These are phyloP conservation scores for Penicillium fimorum DNA, from an alignment of 495 filamentous ascomycete species.

Conservation along the genomic window DNA sequence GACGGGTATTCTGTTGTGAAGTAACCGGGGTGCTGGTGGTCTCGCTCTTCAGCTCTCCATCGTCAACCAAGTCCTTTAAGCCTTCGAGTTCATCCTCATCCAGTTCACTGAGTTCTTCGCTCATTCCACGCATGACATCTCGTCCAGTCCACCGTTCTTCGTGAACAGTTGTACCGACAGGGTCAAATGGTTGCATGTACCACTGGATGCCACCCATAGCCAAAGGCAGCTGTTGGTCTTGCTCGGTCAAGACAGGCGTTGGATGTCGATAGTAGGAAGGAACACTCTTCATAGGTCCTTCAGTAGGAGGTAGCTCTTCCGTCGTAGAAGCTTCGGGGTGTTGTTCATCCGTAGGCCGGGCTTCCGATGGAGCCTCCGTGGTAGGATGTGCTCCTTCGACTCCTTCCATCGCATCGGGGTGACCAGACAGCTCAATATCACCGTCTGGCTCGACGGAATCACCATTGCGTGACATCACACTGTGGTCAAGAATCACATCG, in stretches of 20 bases:
- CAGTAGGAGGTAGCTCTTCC: slow-evolving; percentile 16
- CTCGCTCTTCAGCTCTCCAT: slow-evolving; percentile 30
- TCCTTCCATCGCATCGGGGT: slow-evolving; percentile 22
- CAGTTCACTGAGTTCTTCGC: slow-evolving; percentile 83
- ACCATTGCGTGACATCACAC: slow-evolving; percentile 46
- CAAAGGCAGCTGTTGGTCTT: slow-evolving; percentile 55
- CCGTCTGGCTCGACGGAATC: slow-evolving; percentile 33
- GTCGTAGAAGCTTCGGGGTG: slow-evolving; percentile 7
- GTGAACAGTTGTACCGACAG: slow-evolving; percentile 69
- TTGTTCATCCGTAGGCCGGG: slow-evolving; percentile 8
- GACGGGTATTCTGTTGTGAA: slow-evolving; percentile 31
- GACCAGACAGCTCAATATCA: slow-evolving; percentile 20
- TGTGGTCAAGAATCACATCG: slow-evolving; percentile 65
- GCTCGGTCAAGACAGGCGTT: slow-evolving; percentile 31
- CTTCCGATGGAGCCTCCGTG: slow-evolving; percentile 3
- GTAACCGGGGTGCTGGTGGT: slow-evolving; percentile 10
- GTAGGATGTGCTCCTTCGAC: slow-evolving; percentile 14
- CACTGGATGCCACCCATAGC: slow-evolving; percentile 77
- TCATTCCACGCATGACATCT: slow-evolving; percentile 72
- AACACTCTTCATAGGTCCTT: slow-evolving; percentile 15
- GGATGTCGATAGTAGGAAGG: slow-evolving; percentile 24
- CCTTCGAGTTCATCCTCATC: slow-evolving; percentile 69
- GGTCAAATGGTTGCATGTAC: slow-evolving; percentile 84
- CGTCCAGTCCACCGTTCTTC: slow-evolving; percentile 77
- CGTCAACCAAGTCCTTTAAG: slow-evolving; percentile 59